A percentile compares a stretch with the other conserved stretches of the same genome.
phyloP scores from a whole-genome alignment of 495 filamentous ascomycete species.

The Diplogelasinospora grovesii region DNA sequence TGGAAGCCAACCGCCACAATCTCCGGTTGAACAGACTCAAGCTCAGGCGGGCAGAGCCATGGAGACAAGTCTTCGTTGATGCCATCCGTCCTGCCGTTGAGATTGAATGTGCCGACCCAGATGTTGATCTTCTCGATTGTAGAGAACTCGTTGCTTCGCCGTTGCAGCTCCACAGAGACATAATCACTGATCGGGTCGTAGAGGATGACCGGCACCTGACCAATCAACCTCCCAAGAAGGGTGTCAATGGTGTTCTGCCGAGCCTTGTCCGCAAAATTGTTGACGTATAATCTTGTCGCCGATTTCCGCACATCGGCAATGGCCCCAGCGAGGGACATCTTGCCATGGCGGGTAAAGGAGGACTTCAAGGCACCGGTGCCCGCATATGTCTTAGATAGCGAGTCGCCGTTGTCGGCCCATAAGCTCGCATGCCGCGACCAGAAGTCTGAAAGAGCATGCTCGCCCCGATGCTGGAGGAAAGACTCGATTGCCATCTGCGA shows the following conservation, averaged over 20 bases:
- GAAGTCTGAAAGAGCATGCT: slow-evolving; percentile 65
- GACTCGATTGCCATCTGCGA: slow-evolving; percentile 82
- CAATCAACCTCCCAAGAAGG: slow-evolving; percentile 74
- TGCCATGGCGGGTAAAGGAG: slow-evolving; percentile 91
- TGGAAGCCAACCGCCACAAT: slow-evolving; percentile 91
- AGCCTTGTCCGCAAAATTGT: slow-evolving; percentile 92
- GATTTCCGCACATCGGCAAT: slow-evolving; percentile 92
- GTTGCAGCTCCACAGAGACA: slow-evolving; percentile 66
- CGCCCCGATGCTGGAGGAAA: slow-evolving; percentile 64
- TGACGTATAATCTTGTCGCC: slow-evolving; percentile 88
- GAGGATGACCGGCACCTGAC: slow-evolving; percentile 74
- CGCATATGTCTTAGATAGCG: slow-evolving; percentile 90
- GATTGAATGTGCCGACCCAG: slow-evolving; percentile 84
- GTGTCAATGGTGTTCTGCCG: slow-evolving; percentile 93
- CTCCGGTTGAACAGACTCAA: slow-evolving; percentile 54
- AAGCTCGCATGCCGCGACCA: slow-evolving; percentile 84
- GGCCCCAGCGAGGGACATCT: slow-evolving; percentile 93
- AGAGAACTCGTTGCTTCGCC: slow-evolving; percentile 47
- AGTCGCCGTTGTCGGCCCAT: slow-evolving; percentile 98
- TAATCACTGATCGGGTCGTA: slow-evolving; percentile 93
- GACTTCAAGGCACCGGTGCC: slow-evolving; percentile 93
- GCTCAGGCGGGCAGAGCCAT: slow-evolving; percentile 64
- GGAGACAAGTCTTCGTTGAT: slow-evolving; percentile 70
- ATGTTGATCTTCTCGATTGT: slow-evolving; percentile 44
- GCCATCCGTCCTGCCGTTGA: slow-evolving; percentile 77